Conservation (phyloP, 345 rosid species). For the Ceriops decandra region DNA sequence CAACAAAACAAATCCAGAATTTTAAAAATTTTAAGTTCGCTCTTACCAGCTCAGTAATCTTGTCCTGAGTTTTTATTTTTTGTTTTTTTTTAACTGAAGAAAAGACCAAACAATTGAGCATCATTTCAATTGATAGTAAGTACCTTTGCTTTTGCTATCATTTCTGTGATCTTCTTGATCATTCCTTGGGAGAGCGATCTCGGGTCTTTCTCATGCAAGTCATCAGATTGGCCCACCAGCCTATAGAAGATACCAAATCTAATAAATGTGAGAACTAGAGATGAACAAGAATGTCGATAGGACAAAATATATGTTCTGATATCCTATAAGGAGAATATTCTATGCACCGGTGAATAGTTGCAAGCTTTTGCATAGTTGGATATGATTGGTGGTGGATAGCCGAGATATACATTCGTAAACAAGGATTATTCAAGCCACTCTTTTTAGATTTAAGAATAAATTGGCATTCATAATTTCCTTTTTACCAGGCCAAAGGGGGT, state of each 20-base stretch:
- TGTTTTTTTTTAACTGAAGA: background rate
- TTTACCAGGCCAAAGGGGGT: background rate
- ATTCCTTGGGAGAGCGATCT: slow-evolving; percentile 59
- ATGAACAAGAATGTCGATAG: background rate
- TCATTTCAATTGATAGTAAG: slow-evolving; percentile 23
- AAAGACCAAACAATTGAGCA: background rate
- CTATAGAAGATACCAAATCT: slow-evolving; percentile 26
- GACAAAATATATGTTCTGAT: too few species aligned
- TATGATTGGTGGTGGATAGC: background rate
- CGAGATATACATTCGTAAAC: background rate
- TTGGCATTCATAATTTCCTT: too few species aligned
- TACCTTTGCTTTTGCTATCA: slow-evolving; percentile 80
- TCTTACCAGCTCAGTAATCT: background rate
- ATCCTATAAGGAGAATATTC: background rate
- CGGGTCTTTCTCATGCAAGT: slow-evolving; percentile 51
- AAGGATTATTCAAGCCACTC: too few species aligned
- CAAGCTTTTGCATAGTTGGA: too few species aligned
- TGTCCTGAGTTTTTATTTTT: background rate
- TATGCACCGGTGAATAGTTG: background rate
- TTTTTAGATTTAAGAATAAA: too few species aligned
- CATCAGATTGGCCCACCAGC: slow-evolving; percentile 49
- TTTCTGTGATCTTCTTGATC: slow-evolving; percentile 43
- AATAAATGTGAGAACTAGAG: slow-evolving; percentile 3
- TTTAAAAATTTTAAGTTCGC: background rate
- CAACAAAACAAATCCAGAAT: slow-evolving; percentile 14